Percentiles rank a stretch among this genome's conserved stretches.
Evolutionary conservation across 1,284 basidiomycete genomes (phyloP).

Genomic region (Exobasidium cylindrosporum): DNA sequence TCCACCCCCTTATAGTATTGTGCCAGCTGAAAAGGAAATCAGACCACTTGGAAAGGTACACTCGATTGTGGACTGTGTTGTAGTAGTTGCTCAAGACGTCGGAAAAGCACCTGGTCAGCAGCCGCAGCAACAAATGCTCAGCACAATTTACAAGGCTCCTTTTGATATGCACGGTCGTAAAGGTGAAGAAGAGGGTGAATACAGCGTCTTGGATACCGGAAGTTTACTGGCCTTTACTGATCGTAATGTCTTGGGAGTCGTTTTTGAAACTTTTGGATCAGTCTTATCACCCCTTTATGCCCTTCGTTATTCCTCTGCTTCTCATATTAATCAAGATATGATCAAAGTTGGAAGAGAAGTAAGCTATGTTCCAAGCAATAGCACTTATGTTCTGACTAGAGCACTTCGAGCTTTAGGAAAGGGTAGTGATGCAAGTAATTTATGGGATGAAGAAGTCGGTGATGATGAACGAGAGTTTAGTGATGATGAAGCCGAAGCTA

Average conservation of each 20-base stretch:
- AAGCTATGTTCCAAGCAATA: constrained; percentile 73
- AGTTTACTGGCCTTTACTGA: constrained; percentile 83
- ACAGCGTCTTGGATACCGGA: constrained; percentile 77
- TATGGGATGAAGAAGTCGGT: constrained; percentile 81
- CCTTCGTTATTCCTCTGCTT: constrained; percentile 59
- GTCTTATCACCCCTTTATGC: constrained; percentile 80
- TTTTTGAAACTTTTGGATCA: constrained; percentile 86
- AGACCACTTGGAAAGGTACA: constrained; percentile 40
- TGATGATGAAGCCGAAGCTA: constrained; percentile 80
- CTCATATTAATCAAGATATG: constrained; percentile 47
- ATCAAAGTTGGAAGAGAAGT: constrained; percentile 56
- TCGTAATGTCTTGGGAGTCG: constrained; percentile 75
- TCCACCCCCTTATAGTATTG: constrained; percentile 22
- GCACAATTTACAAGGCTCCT: constrained; percentile 14
- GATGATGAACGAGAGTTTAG: constrained; percentile 84
- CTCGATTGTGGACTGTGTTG: constrained; percentile 49
- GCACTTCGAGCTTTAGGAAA: constrained; percentile 64
- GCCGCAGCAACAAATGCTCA: not conserved
- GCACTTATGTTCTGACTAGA: constrained; percentile 72
- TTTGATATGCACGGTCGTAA: constrained; percentile 30
- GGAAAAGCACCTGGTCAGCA: constrained; percentile 12
- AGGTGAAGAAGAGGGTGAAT: constrained; percentile 36
- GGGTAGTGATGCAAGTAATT: constrained; percentile 87
- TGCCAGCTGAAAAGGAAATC: constrained; percentile 24
- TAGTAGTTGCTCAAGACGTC: constrained; percentile 46